A percentile compares a stretch with the other conserved stretches of the same genome.
Conservation (phyloP, 768 basidiomycete species). For the Leccinum pellstonianum region DNA sequence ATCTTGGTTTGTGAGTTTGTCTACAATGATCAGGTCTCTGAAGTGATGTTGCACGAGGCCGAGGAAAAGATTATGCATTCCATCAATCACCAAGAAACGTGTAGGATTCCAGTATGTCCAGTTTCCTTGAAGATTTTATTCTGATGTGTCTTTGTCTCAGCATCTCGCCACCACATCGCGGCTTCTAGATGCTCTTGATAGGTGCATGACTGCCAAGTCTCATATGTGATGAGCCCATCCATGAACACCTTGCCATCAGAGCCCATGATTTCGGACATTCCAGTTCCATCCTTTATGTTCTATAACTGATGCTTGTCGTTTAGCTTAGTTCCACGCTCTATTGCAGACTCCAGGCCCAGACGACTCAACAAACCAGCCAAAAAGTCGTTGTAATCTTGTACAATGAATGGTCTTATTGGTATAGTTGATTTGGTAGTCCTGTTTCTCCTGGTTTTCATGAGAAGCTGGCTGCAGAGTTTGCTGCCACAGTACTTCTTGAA, state of each 20-base stretch:
- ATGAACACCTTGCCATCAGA: background rate
- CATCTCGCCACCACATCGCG: constrained; percentile 19
- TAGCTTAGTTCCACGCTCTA: background rate
- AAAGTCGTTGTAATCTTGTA: background rate
- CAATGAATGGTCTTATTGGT: background rate
- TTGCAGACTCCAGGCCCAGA: background rate
- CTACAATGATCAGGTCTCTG: constrained; percentile 7
- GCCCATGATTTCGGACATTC: background rate
- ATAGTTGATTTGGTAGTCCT: background rate
- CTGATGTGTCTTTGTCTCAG: constrained; percentile 12
- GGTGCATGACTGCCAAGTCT: constrained; percentile 23
- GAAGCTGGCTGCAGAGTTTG: background rate
- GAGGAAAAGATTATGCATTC: constrained; percentile 40
- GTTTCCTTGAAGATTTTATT: constrained; percentile 13
- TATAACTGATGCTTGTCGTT: background rate
- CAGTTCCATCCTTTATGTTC: background rate
- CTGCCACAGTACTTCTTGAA: background rate
- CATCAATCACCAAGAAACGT: constrained; percentile 30
- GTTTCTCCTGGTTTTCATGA: background rate
- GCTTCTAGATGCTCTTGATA: constrained; percentile 16
- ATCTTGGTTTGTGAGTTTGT: constrained; percentile 1
- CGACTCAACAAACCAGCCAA: background rate
- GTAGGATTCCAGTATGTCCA: constrained; percentile 38
- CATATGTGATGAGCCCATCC: constrained; percentile 4
- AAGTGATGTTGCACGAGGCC: constrained; percentile 9